A percentile compares a stretch with the other conserved stretches of the same genome.
Evolutionary conservation across 164 flowering plant species (phyloP).

Genomic region (Protea cynaroides): DNA sequence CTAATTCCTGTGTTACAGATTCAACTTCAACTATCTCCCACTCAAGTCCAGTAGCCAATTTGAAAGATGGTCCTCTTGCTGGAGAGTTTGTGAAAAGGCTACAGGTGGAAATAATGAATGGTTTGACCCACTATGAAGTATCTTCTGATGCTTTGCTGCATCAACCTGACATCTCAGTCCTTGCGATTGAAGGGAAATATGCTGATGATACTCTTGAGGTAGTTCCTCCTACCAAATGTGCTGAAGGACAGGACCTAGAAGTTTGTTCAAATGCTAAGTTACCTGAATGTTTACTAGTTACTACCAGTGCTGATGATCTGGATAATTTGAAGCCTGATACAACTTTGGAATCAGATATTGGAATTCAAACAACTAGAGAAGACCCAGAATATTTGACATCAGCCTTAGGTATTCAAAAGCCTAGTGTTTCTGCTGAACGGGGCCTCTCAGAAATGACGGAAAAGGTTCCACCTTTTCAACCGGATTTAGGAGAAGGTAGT

Average conservation of each 20-base stretch:
- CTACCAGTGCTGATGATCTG: constrained; percentile 4
- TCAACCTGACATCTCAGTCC: constrained; percentile 9
- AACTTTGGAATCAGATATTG: constrained; percentile 15
- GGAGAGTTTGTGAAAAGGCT: constrained; percentile 16
- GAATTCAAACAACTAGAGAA: constrained; percentile 9
- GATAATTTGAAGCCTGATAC: constrained; percentile 15
- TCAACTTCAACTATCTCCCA: constrained; percentile 10
- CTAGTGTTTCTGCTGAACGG: constrained; percentile 13
- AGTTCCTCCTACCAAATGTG: constrained; percentile 13
- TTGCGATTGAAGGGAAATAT: constrained; percentile 13
- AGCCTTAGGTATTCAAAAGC: constrained; percentile 12
- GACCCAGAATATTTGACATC: constrained; percentile 9
- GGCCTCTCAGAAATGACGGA: constrained; percentile 10
- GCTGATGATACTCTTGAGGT: constrained; percentile 12
- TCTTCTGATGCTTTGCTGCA: constrained; percentile 11
- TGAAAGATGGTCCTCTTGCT: constrained; percentile 10
- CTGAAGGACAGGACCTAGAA: constrained; percentile 20
- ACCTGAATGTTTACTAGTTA: constrained; percentile 14
- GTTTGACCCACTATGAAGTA: background rate
- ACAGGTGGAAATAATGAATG: constrained; percentile 1
- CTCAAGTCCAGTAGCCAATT: constrained; percentile 19
- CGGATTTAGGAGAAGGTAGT: constrained; percentile 15
- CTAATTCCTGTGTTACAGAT: constrained; percentile 20
- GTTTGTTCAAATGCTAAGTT: constrained; percentile 1
- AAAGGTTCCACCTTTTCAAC: constrained; percentile 22